A percentile compares a stretch with the other conserved stretches of the same genome.
phyloP scores from a whole-genome alignment of 2,329 filamentous ascomycete genomes.

The Claviceps spartinae region DNA sequence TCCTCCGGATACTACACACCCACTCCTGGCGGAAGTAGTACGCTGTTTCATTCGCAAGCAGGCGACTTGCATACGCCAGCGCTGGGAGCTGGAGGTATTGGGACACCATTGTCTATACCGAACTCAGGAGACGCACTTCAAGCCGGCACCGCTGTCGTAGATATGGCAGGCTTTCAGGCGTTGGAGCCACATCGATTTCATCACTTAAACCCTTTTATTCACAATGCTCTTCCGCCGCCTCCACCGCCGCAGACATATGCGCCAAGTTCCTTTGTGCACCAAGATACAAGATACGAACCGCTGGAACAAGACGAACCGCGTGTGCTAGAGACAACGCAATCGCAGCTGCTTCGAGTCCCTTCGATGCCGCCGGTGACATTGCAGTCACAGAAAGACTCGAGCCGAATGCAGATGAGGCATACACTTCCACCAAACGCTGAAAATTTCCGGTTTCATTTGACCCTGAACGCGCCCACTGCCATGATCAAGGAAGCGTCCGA shows the following conservation, averaged over 20 bases:
- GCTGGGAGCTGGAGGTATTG: constrained; percentile 59
- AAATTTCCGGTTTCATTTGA: constrained; percentile 80
- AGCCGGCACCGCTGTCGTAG: constrained; percentile 42
- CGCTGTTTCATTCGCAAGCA: constrained; percentile 69
- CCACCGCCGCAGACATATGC: constrained; percentile 48
- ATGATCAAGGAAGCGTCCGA: constrained; percentile 87
- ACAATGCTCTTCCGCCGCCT: constrained; percentile 40
- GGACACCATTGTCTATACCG: constrained; percentile 70
- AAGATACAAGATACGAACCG: constrained; percentile 65
- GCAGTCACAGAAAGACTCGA: constrained; percentile 32
- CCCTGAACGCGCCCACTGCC: constrained; percentile 83
- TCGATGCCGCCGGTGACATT: constrained; percentile 31
- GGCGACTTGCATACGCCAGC: constrained; percentile 79
- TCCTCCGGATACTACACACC: constrained; percentile 78
- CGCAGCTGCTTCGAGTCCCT: constrained; percentile 36
- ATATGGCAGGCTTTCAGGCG: constrained; percentile 55
- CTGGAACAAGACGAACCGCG: constrained; percentile 59
- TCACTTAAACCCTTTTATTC: constrained; percentile 60
- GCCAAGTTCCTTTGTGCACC: constrained; percentile 68
- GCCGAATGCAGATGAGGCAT: constrained; percentile 31
- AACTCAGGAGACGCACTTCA: constrained; percentile 53
- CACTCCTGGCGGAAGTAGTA: constrained; percentile 67
- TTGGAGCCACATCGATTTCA: constrained; percentile 46
- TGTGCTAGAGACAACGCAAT: constrained; percentile 44
- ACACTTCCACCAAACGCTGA: constrained; percentile 42